A percentile compares a stretch with the other conserved stretches of the same genome.
Conservation (phyloP, 768 basidiomycete genomes). For the Pluteus cervinus region DNA sequence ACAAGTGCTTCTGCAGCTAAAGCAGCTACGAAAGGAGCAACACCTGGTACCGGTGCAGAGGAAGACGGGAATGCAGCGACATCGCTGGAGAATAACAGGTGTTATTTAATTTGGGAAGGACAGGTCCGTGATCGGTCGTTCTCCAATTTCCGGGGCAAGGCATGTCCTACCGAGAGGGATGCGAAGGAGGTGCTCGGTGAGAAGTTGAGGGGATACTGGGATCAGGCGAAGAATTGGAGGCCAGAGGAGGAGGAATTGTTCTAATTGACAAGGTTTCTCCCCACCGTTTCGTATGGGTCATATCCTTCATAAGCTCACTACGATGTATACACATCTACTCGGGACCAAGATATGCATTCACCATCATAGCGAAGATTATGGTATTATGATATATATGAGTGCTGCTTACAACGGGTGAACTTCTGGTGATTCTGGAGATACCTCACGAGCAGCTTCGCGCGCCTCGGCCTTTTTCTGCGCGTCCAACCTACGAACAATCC, state of each 20-base stretch:
- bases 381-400: too few species aligned
- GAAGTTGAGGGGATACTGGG: slow-evolving; percentile 89
- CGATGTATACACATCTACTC: too few species aligned
- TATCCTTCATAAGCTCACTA: too few species aligned
- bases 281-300: too few species aligned
- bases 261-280: too few species aligned
- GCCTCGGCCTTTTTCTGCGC: too few species aligned
- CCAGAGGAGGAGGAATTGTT: slow-evolving; percentile 74
- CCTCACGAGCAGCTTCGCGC: too few species aligned
- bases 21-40: slow-evolving; percentile 18
- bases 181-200: slow-evolving; percentile 85
- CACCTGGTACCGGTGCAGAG: slow-evolving; percentile 23
- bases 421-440: too few species aligned
- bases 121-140: slow-evolving; percentile 78
- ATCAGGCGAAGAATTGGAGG: slow-evolving; percentile 88
- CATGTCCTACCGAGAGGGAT: slow-evolving; percentile 75
- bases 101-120: slow-evolving; percentile 93
- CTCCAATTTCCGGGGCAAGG: slow-evolving; percentile 72
- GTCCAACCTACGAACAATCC: too few species aligned
- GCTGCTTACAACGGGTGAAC: too few species aligned
- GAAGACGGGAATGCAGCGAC: slow-evolving; percentile 25
- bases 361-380: too few species aligned
- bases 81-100: slow-evolving; percentile 82
- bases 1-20: slow-evolving; percentile 4
- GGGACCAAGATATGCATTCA: too few species aligned